Evolutionary conservation across 2,329 filamentous ascomycete species (phyloP).

Genomic region (Fusarium irregulare): DNA sequence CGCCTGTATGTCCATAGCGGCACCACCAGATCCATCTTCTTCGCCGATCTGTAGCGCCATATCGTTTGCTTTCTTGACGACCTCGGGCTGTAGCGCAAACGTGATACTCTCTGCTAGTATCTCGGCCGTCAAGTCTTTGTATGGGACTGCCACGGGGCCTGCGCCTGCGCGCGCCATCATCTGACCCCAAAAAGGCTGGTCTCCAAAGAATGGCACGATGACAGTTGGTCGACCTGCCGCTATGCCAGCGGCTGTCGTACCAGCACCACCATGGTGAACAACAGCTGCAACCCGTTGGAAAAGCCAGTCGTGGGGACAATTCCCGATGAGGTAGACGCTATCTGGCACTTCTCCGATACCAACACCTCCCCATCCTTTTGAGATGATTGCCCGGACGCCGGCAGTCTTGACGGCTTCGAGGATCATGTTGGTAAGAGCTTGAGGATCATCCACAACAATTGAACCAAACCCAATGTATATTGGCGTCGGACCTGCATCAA

Average conservation of each 20-base stretch:
- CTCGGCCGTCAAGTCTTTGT: conserved; percentile 67
- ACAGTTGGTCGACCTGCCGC: conserved; percentile 70
- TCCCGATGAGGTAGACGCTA: conserved; percentile 70
- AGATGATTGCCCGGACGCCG: conserved; percentile 70
- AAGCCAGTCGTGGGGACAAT: conserved; percentile 74
- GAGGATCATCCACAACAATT: conserved; percentile 72
- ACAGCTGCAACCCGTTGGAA: conserved; percentile 69
- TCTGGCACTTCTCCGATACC: conserved; percentile 61
- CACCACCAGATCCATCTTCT: conserved; percentile 65
- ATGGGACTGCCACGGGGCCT: conserved; percentile 67
- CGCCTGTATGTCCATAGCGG: conserved; percentile 65
- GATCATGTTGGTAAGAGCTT: conserved; percentile 66
- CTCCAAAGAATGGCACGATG: conserved; percentile 75
- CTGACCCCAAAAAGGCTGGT: conserved; percentile 73
- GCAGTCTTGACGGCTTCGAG: conserved; percentile 68
- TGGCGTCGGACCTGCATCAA: conserved; percentile 67
- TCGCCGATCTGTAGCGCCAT: conserved; percentile 64
- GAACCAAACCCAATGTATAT: conserved; percentile 76
- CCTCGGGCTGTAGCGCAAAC: conserved; percentile 63
- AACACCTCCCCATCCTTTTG: conserved; percentile 73
- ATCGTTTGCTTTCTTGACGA: conserved; percentile 51
- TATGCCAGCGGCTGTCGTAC: conserved; percentile 72
- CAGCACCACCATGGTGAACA: conserved; percentile 73
- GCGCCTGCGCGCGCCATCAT: conserved; percentile 72
- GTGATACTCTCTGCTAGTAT: conserved; percentile 65